Conservation (phyloP, 306 rosid species). For the Cucurbita moschata region DNA sequence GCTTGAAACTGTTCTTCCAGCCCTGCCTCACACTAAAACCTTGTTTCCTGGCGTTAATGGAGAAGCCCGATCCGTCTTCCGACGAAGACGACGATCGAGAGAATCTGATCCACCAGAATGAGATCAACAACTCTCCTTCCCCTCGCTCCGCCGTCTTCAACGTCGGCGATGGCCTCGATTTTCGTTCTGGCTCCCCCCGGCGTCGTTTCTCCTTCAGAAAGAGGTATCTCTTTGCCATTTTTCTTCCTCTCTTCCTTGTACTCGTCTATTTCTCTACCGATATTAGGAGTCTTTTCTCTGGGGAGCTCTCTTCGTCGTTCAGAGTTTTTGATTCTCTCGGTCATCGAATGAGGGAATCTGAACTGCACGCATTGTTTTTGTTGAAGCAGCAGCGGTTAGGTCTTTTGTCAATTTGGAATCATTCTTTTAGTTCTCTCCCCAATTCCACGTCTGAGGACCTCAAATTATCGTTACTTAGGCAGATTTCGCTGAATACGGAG, state of each 20-base stretch:
- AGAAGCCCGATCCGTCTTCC: slow-evolving; percentile 38
- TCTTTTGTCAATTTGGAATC: slow-evolving; percentile 52
- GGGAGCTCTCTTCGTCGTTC: background rate
- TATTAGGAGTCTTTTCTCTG: background rate
- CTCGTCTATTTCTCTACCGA: background rate
- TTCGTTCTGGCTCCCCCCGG: slow-evolving; percentile 3
- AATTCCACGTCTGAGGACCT: slow-evolving; percentile 31
- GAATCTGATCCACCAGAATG: slow-evolving; percentile 50
- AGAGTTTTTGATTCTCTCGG: slow-evolving; percentile 15
- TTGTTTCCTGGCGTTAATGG: slow-evolving; percentile 12
- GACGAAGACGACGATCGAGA: slow-evolving; percentile 83
- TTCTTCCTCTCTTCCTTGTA: background rate
- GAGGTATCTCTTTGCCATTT: slow-evolving; percentile 31
- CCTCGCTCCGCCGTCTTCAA: slow-evolving; percentile 28
- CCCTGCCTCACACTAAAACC: background rate
- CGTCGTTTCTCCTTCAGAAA: slow-evolving; percentile 26
- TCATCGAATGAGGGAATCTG: slow-evolving; percentile 58
- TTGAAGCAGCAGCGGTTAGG: background rate
- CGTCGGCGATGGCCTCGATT: slow-evolving; percentile 17
- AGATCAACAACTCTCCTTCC: slow-evolving; percentile 29
- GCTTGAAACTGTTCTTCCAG: background rate
- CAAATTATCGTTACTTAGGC: slow-evolving; percentile 34
- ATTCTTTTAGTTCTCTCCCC: background rate
- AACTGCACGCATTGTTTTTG: slow-evolving; percentile 51
- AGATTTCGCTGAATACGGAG: slow-evolving; percentile 57